A percentile compares a stretch with the other conserved stretches of the same genome.
phyloP scores from a whole-genome alignment of 75 land plant species.

The Picea sitchensis region DNA sequence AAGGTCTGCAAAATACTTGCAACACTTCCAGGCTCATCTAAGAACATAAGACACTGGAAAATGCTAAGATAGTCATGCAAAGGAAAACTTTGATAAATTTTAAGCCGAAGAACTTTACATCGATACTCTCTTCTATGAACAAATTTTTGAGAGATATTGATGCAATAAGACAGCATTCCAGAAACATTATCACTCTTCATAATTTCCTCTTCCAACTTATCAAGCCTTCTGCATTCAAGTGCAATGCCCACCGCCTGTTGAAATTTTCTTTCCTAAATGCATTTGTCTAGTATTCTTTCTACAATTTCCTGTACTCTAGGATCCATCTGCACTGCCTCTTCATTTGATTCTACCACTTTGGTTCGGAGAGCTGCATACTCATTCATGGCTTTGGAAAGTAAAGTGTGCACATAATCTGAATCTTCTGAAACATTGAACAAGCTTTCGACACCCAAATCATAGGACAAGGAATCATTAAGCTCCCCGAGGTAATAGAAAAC shows the following conservation, averaged over 20 bases:
- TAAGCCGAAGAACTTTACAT: constrained; percentile 42
- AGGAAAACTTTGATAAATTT: too few species aligned
- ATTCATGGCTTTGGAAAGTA: too few species aligned
- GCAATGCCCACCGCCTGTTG: constrained; percentile 96
- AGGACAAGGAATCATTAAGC: too few species aligned
- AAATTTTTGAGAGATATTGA: constrained; percentile 79
- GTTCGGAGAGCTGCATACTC: too few species aligned
- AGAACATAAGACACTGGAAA: constrained; percentile 94
- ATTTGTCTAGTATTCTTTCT: constrained; percentile 25
- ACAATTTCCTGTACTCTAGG: too few species aligned
- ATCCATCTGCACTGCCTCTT: too few species aligned
- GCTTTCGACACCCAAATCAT: too few species aligned
- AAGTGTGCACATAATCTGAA: too few species aligned
- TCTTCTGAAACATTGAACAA: too few species aligned
- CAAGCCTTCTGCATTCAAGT: constrained; percentile 86
- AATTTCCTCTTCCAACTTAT: constrained; percentile 94
- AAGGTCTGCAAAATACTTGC: constrained; percentile 75
- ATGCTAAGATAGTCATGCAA: constrained; percentile 85
- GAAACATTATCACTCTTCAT: constrained; percentile 88
- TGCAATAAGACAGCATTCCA: constrained; percentile 72
- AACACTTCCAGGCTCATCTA: constrained; percentile 85
- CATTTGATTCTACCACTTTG: too few species aligned
- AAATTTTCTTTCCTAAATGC: constrained; percentile 85
- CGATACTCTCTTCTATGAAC: constrained; percentile 89
- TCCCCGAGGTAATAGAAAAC: too few species aligned